These are phyloP conservation scores for Kodamaea kakaduensis DNA, from an alignment of 805 yeast species.

Conservation along the genomic window DNA sequence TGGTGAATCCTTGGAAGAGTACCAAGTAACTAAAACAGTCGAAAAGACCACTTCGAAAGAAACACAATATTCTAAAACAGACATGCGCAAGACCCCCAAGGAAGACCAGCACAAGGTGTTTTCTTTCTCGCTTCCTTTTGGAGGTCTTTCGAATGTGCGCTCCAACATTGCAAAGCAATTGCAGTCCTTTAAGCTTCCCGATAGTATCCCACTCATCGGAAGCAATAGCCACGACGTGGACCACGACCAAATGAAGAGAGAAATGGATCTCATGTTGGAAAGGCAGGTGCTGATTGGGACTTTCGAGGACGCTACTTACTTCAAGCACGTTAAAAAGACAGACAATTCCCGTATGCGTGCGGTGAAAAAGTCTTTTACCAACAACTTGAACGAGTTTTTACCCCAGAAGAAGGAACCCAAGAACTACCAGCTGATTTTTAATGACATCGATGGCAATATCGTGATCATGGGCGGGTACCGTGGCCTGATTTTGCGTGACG, in stretches of 20 bases:
- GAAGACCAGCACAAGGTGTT: constrained; percentile 40
- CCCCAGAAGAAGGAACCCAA: constrained; percentile 25
- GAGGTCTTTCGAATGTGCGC: constrained; percentile 31
- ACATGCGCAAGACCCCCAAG: constrained; percentile 1
- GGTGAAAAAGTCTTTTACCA: constrained; percentile 56
- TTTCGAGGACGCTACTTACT: constrained; percentile 58
- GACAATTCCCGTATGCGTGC: constrained; percentile 71
- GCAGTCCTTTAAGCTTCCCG: constrained; percentile 17
- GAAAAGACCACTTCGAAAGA: constrained; percentile 5
- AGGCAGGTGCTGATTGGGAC: constrained; percentile 59
- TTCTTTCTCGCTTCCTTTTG: constrained; percentile 58
- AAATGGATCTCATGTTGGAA: constrained; percentile 38
- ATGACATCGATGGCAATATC: constrained; percentile 70
- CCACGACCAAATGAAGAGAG: constrained; percentile 20
- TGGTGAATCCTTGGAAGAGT: constrained; percentile 35
- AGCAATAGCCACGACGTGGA: constrained; percentile 8
- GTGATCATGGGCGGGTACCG: constrained; percentile 85
- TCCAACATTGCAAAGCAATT: constrained; percentile 24
- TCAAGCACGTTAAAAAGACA: constrained; percentile 49
- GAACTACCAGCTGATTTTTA: constrained; percentile 45
- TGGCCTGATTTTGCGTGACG: constrained; percentile 72
- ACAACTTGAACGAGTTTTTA: constrained; percentile 42
- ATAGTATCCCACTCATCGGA: constrained; percentile 18
- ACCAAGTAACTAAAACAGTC: too few relatives aligned
- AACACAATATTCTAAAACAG: constrained; percentile 14